Evolutionary conservation across 148 eudicot species (phyloP).

Genomic region (Spergularia marina): DNA sequence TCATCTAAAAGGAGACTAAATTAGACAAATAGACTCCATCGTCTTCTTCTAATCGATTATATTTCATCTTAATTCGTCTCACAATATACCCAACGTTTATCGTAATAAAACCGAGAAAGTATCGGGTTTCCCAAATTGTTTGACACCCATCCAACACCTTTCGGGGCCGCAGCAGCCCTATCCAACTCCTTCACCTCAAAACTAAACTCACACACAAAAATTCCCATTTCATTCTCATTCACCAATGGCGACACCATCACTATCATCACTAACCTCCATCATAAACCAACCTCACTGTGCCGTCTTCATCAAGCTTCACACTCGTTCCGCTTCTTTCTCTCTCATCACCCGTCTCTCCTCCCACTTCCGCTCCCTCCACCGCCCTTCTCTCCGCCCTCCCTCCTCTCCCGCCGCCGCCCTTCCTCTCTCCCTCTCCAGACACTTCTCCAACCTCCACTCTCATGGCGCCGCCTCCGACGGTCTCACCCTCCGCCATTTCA

Average conservation of each 20-base stretch:
- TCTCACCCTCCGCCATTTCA: slow-evolving; percentile 50
- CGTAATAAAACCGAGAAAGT: too few species aligned
- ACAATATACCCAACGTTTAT: too few species aligned
- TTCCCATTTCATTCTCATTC: neutral
- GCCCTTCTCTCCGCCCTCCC: slow-evolving; percentile 20
- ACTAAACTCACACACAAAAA: neutral
- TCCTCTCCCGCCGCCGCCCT: neutral
- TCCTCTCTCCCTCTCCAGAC: slow-evolving; percentile 37
- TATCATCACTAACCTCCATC: slow-evolving; percentile 37
- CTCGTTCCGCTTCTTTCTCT: slow-evolving; percentile 23
- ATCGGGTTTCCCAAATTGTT: too few species aligned
- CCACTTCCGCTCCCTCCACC: slow-evolving; percentile 27
- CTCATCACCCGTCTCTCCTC: slow-evolving; percentile 29
- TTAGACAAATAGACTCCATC: too few species aligned
- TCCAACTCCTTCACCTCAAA: neutral
- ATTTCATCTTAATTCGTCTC: too few species aligned
- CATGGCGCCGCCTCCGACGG: slow-evolving; percentile 18
- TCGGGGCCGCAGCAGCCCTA: neutral
- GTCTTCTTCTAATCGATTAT: too few species aligned
- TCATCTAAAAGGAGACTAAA: too few species aligned
- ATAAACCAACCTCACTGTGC: slow-evolving; percentile 39
- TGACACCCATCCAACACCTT: too few species aligned
- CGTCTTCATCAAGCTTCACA: slow-evolving; percentile 26
- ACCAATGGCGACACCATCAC: slow-evolving; percentile 37
- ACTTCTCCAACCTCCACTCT: slow-evolving; percentile 32